Evolutionary conservation across 768 basidiomycete genomes (phyloP).

Genomic region (Rhodotorula toruloides): DNA sequence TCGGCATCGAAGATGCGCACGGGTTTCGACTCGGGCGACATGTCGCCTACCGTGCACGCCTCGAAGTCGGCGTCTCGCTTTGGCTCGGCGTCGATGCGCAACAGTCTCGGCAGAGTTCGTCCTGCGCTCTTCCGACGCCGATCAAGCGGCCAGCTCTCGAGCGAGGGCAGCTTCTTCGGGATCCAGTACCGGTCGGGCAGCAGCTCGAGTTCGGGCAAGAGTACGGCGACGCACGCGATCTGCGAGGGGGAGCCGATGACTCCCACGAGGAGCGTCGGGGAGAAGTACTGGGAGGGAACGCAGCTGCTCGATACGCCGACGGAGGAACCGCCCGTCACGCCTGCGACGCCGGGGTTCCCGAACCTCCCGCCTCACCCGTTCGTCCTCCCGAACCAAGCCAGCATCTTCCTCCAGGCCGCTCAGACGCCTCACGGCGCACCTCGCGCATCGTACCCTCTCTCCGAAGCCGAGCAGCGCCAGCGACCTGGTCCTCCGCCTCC

Average conservation of each 20-base stretch:
- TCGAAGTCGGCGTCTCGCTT: not conserved
- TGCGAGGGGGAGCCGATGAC: constrained; percentile 43
- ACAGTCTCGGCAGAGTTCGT: constrained; percentile 5
- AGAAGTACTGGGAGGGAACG: constrained; percentile 26
- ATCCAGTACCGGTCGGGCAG: constrained; percentile 14
- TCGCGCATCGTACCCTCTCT: constrained; percentile 32
- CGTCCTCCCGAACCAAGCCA: constrained; percentile 7
- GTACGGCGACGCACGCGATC: constrained; percentile 2
- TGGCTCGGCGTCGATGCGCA: constrained; percentile 2
- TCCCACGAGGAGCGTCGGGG: constrained; percentile 37
- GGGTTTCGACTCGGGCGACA: no score
- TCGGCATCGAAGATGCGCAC: no score
- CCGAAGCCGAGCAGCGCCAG: constrained; percentile 15
- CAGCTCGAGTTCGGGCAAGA: constrained; percentile 20
- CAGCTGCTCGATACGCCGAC: constrained; percentile 34
- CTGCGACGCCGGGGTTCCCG: constrained; percentile 25
- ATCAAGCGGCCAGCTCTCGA: constrained; percentile 31
- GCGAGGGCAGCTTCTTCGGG: constrained; percentile 17
- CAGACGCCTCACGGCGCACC: constrained; percentile 25
- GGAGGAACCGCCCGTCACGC: constrained; percentile 29
- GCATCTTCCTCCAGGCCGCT: constrained; percentile 15
- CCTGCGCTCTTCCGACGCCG: constrained; percentile 28
- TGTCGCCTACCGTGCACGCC: constrained; percentile 29
- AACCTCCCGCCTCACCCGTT: constrained; percentile 1
- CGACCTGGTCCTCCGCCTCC: not conserved